phyloP scores from a whole-genome alignment of 106 monocot species.

The Iris macrosiphon region DNA sequence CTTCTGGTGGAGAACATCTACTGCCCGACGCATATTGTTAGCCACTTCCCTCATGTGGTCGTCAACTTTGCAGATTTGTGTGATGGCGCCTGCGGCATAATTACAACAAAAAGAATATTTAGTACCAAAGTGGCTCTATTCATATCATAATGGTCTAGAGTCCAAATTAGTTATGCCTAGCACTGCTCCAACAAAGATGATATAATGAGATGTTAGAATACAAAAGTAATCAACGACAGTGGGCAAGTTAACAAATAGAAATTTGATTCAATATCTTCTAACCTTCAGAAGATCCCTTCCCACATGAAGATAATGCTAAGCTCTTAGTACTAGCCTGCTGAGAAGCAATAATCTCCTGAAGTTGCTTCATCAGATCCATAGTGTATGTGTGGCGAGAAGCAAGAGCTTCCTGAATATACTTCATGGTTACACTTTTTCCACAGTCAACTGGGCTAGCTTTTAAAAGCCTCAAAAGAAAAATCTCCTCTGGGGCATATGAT shows the following conservation, averaged over 20 bases:
- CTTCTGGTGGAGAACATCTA: slow-evolving; percentile 56
- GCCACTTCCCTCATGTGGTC: slow-evolving; percentile 46
- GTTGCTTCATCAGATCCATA: slow-evolving; percentile 55
- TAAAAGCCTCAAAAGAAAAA: slow-evolving; percentile 63
- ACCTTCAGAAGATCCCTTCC: slow-evolving; percentile 73
- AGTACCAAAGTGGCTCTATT: neutral
- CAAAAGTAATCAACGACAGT: neutral
- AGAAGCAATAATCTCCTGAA: slow-evolving; percentile 51
- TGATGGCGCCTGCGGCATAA: slow-evolving; percentile 40
- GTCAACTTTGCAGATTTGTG: slow-evolving; percentile 62
- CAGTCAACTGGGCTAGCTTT: slow-evolving; percentile 21
- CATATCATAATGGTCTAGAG: neutral
- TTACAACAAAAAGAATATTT: slow-evolving; percentile 11
- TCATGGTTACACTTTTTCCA: slow-evolving; percentile 12
- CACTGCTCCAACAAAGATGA: neutral
- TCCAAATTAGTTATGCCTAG: neutral
- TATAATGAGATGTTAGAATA: neutral
- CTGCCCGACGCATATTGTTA: slow-evolving; percentile 41
- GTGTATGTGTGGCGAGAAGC: slow-evolving; percentile 49
- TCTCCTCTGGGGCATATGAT: slow-evolving; percentile 66
- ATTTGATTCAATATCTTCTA: neutral
- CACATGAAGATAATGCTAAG: slow-evolving; percentile 36
- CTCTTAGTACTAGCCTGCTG: slow-evolving; percentile 51
- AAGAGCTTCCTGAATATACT: slow-evolving; percentile 64
- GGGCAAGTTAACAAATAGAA: neutral